phyloP scores from a whole-genome alignment of 1,139 yeast species.

The Candida freyschussii region DNA sequence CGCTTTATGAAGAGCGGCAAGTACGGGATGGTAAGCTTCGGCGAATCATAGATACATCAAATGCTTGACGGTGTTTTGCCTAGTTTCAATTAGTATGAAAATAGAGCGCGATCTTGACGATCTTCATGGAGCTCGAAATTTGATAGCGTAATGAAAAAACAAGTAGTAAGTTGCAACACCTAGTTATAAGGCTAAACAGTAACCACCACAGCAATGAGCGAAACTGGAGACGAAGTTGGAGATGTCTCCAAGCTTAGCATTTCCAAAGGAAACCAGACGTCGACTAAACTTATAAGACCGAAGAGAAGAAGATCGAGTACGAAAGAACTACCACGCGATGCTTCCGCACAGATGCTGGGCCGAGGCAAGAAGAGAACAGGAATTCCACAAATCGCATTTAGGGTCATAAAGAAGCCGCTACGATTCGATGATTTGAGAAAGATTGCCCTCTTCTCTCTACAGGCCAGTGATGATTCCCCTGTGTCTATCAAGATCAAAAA shows the following conservation, averaged over 20 bases:
- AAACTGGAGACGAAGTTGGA: slow-evolving; percentile 3
- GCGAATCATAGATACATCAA: no score
- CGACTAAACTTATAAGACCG: slow-evolving; percentile 1
- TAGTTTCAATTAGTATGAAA: no score
- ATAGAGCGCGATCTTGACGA: no score
- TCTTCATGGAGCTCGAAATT: no score
- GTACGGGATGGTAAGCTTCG: not conserved
- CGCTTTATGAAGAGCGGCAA: slow-evolving; percentile 7
- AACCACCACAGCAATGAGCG: no score
- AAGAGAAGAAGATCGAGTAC: slow-evolving; percentile 34
- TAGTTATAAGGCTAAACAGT: no score
- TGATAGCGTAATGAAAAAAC: no score
- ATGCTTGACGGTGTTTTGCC: no score
- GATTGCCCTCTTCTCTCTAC: slow-evolving; percentile 43
- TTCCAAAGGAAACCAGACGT: slow-evolving; percentile 3
- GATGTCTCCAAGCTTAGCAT: slow-evolving; percentile 13
- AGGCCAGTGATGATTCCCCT: slow-evolving; percentile 38
- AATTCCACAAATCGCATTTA: no score
- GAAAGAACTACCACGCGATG: no score
- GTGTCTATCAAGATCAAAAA: slow-evolving; percentile 41
- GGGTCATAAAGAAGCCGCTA: not conserved
- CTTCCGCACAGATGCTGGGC: no score
- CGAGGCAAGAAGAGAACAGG: slow-evolving; percentile 41
- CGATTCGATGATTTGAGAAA: slow-evolving; percentile 46
- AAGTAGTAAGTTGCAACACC: no score